These are phyloP conservation scores for Mycena latifolia DNA, from an alignment of 768 basidiomycete genomes.

Conservation along the genomic window DNA sequence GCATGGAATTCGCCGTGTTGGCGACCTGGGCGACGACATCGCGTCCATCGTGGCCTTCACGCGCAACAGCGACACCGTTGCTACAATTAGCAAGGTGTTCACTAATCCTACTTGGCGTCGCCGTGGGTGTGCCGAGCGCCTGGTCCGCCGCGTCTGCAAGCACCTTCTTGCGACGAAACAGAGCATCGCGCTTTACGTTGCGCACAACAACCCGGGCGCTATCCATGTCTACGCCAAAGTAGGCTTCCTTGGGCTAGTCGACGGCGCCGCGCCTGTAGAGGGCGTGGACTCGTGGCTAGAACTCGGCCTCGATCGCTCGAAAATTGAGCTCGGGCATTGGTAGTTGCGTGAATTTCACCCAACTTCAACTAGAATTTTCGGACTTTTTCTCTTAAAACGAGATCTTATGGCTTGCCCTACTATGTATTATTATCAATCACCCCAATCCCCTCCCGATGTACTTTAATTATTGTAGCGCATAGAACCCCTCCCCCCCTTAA, in stretches of 20 bases:
- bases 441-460: slow-evolving; percentile 1
- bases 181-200: slow-evolving; percentile 75
- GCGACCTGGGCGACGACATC: slow-evolving; percentile 48
- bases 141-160: slow-evolving; percentile 69
- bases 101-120: slow-evolving; percentile 67
- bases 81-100: slow-evolving; percentile 80
- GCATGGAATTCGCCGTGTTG: slow-evolving; percentile 54
- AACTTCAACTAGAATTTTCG: slow-evolving; percentile 9
- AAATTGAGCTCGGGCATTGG: slow-evolving; percentile 76
- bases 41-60: slow-evolving; percentile 80
- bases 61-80: slow-evolving; percentile 66
- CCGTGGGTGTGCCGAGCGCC: slow-evolving; percentile 69
- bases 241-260: slow-evolving; percentile 71
- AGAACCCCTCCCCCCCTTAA: slow-evolving; percentile 14
- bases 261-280: slow-evolving; percentile 46
- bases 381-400: slow-evolving; percentile 5
- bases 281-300: slow-evolving; percentile 64
- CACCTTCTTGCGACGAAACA: slow-evolving; percentile 61
- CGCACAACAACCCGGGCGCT: slow-evolving; percentile 64
- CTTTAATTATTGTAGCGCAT: slow-evolving; percentile 27
- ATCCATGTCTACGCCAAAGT: slow-evolving; percentile 71
- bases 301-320: slow-evolving; percentile 58
- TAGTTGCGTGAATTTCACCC: slow-evolving; percentile 39
- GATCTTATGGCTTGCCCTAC: slow-evolving; percentile 8
- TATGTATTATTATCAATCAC: slow-evolving; percentile 15